These are phyloP conservation scores for Vigna nakashimae DNA, from an alignment of 306 rosid species.

Conservation along the genomic window DNA sequence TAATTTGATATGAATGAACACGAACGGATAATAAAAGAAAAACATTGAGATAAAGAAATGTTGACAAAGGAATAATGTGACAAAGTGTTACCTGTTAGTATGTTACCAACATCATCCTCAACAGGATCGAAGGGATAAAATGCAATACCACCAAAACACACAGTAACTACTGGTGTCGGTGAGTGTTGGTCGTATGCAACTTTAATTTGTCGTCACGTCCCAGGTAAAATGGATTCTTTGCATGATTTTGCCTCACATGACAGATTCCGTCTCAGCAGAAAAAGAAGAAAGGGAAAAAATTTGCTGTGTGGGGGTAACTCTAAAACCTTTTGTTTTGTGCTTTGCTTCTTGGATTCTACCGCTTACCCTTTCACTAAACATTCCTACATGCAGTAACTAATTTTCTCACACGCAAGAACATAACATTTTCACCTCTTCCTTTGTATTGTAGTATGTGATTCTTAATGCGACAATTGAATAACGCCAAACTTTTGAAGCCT, in stretches of 20 bases:
- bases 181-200: conserved; percentile 11
- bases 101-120: neutral
- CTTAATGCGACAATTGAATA: conserved; percentile 2
- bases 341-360: conserved; percentile 17
- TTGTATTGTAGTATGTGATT: neutral
- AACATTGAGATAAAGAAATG: too few species aligned
- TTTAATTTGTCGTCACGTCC: conserved; percentile 24
- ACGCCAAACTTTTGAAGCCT: neutral
- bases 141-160: neutral
- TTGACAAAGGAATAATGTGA: neutral
- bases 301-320: conserved; percentile 29
- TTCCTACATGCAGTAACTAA: conserved; percentile 41
- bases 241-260: conserved; percentile 30
- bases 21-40: too few species aligned
- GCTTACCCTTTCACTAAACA: neutral
- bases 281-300: neutral
- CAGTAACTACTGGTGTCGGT: conserved; percentile 23
- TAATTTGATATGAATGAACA: too few species aligned
- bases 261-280: neutral
- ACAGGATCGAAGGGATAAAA: neutral
- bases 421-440: neutral
- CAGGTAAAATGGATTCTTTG: neutral
- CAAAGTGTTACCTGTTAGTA: neutral
- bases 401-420: conserved; percentile 3
- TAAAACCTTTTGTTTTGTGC: conserved; percentile 15